These are phyloP conservation scores for Sphagnum magellanicum DNA, from an alignment of 228 moss, liverwort and hornwort species.

Conservation along the genomic window DNA sequence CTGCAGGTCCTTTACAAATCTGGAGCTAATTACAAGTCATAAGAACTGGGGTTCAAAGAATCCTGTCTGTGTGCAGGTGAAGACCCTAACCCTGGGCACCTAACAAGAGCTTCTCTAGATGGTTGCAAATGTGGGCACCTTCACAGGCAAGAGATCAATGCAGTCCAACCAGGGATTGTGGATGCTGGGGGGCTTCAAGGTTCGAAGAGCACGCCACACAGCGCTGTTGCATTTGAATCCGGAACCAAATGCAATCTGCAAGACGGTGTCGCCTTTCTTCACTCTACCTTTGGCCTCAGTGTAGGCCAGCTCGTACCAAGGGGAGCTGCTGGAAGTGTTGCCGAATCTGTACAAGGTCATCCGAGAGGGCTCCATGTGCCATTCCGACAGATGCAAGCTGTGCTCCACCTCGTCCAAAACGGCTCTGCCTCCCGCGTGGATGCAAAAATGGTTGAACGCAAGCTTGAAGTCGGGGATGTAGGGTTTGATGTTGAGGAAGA, in stretches of 20 bases:
- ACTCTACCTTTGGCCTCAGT: neutral
- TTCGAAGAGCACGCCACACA: conserved; percentile 1
- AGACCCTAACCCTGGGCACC: too few relatives aligned
- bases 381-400: neutral
- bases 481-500: conserved; percentile 39
- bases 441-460: neutral
- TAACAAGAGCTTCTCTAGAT: neutral
- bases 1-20: too few relatives aligned
- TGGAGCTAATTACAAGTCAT: too few relatives aligned
- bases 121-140: neutral
- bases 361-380: conserved; percentile 1
- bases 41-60: too few relatives aligned
- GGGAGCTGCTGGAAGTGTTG: conserved; percentile 2
- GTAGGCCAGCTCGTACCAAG: conserved; percentile 1
- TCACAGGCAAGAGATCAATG: neutral
- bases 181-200: neutral
- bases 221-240: conserved; percentile 1
- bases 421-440: neutral
- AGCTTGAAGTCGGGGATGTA: conserved; percentile 10
- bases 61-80: too few relatives aligned
- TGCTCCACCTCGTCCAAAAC: neutral
- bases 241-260: conserved; percentile 1
- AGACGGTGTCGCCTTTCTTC: neutral
- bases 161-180: neutral
- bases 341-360: conserved; percentile 1